Percentiles rank a stretch among this genome's conserved stretches.
These are phyloP conservation scores for Fusarium albosuccineum DNA, from an alignment of 2,329 filamentous ascomycete species.

Conservation along the genomic window DNA sequence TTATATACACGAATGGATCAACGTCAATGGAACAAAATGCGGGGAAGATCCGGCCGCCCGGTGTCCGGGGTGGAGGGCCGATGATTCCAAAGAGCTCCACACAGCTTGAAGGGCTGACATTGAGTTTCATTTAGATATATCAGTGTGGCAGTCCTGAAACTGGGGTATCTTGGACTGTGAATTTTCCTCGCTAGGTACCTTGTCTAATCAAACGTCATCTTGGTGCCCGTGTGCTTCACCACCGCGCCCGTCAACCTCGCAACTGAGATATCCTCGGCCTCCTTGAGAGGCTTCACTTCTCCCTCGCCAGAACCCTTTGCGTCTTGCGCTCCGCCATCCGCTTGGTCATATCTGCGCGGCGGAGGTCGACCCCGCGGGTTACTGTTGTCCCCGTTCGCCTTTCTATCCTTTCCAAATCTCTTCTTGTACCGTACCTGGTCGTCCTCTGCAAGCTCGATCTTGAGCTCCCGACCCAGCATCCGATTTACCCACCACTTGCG, in stretches of 20 bases:
- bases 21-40: conserved; percentile 18
- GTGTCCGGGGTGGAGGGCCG: conserved; percentile 4
- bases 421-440: conserved; percentile 92
- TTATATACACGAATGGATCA: neutral
- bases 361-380: conserved; percentile 51
- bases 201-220: conserved; percentile 80
- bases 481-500: conserved; percentile 88
- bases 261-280: conserved; percentile 61
- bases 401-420: conserved; percentile 81
- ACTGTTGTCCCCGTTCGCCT: conserved; percentile 46
- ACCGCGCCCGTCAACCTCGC: conserved; percentile 83
- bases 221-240: conserved; percentile 82
- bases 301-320: conserved; percentile 45
- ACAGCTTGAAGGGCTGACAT: neutral
- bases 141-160: conserved; percentile 15
- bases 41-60: conserved; percentile 28
- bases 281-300: conserved; percentile 54
- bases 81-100: conserved; percentile 5
- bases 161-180: conserved; percentile 43
- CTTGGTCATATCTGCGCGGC: conserved; percentile 48
- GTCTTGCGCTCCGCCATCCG: conserved; percentile 34
- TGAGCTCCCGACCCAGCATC: conserved; percentile 82
- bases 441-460: conserved; percentile 95
- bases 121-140: neutral
- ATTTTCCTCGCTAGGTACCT: conserved; percentile 27